phyloP scores from a whole-genome alignment of 2,329 filamentous ascomycete genomes.

The Arthrobotrys iridis region DNA sequence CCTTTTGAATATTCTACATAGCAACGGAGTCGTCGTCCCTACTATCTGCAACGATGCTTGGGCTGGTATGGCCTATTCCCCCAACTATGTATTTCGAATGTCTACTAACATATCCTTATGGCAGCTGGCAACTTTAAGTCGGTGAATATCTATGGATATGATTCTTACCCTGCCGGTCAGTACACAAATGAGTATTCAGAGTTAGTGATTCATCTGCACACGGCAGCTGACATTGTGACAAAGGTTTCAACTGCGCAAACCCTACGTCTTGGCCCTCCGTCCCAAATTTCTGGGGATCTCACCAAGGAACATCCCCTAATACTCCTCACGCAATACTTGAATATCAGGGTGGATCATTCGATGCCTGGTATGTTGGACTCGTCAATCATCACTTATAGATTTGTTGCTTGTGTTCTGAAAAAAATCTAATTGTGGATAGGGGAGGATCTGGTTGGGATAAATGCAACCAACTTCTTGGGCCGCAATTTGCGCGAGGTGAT shows the following conservation, averaged over 20 bases:
- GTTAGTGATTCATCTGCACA: not conserved
- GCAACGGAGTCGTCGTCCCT: conserved; percentile 77
- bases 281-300: conserved; percentile 68
- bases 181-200: no score
- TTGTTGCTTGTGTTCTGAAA: no score
- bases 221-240: not conserved
- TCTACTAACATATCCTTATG: not conserved
- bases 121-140: conserved; percentile 62
- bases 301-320: conserved; percentile 70
- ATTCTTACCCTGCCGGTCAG: conserved; percentile 68
- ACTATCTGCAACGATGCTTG: conserved; percentile 78
- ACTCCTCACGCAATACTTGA: conserved; percentile 73
- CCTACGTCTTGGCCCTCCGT: conserved; percentile 65
- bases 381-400: no score
- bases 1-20: conserved; percentile 62
- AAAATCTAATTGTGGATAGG: no score
- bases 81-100: not conserved
- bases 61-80: conserved; percentile 59
- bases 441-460: conserved; percentile 75
- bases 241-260: conserved; percentile 71
- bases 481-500: conserved; percentile 74
- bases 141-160: conserved; percentile 74
- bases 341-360: conserved; percentile 77
- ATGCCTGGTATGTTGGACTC: no score
- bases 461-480: conserved; percentile 73